phyloP scores from a whole-genome alignment of 805 yeast species.

The Yamadazyma paraphyllophila region DNA sequence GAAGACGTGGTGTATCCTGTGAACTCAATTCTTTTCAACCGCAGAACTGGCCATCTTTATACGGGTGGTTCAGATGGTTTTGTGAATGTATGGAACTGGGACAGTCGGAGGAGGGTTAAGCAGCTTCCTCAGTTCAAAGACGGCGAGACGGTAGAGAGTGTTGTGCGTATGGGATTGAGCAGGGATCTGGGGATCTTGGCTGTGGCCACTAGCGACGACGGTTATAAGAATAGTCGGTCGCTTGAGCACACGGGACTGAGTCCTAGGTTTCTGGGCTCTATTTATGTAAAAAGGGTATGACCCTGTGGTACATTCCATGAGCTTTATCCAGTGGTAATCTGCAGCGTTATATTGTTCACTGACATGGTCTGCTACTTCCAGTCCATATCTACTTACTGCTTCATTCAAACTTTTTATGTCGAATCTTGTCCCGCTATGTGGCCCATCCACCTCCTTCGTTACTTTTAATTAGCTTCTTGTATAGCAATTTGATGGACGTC shows the following conservation, averaged over 20 bases:
- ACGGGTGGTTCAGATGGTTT: slow-evolving; percentile 54
- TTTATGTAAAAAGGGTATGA: slow-evolving; percentile 15
- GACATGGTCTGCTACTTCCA: too few relatives aligned
- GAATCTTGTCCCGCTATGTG: too few relatives aligned
- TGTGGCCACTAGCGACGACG: slow-evolving; percentile 44
- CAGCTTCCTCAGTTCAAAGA: slow-evolving; percentile 23
- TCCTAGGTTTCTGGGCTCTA: slow-evolving; percentile 18
- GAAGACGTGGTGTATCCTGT: slow-evolving; percentile 55
- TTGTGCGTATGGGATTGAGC: slow-evolving; percentile 22
- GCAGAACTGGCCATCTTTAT: slow-evolving; percentile 36
- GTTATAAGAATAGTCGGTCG: slow-evolving; percentile 26
- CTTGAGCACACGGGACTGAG: slow-evolving; percentile 9
- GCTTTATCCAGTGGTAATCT: neutral
- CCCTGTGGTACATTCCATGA: neutral
- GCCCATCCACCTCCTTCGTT: too few relatives aligned
- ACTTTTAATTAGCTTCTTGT: too few relatives aligned
- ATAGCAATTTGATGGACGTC: too few relatives aligned
- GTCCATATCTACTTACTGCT: too few relatives aligned
- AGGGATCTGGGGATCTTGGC: slow-evolving; percentile 24
- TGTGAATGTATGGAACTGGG: slow-evolving; percentile 51
- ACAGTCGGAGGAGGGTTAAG: slow-evolving; percentile 42
- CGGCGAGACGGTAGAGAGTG: slow-evolving; percentile 18
- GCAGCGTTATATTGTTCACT: too few relatives aligned
- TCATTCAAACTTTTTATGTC: too few relatives aligned
- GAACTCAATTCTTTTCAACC: slow-evolving; percentile 46